Percentiles rank a stretch among this genome's conserved stretches.
Conservation (phyloP, 1,284 basidiomycete genomes). For the Singerocomus inundabilis region DNA sequence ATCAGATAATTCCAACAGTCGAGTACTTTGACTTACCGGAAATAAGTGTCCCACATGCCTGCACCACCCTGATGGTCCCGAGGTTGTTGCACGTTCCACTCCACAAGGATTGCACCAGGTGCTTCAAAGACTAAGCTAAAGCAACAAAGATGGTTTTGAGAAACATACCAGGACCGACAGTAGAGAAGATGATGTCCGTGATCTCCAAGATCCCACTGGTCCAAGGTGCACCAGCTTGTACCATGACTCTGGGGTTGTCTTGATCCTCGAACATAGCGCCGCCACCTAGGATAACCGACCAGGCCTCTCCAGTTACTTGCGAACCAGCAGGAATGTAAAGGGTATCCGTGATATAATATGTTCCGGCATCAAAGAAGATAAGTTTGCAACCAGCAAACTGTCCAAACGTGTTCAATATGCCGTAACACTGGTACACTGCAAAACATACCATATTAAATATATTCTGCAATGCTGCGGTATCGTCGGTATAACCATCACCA, state of each 20-base stretch:
- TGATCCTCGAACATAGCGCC: constrained; percentile 59
- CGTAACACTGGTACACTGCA: not conserved
- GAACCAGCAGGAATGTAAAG: constrained; percentile 70
- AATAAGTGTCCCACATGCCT: constrained; percentile 57
- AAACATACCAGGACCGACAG: constrained; percentile 37
- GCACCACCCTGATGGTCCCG: constrained; percentile 46
- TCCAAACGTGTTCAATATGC: not conserved
- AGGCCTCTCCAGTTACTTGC: constrained; percentile 72
- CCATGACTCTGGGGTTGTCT: constrained; percentile 52
- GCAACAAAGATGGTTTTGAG: not conserved
- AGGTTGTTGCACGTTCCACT: constrained; percentile 54
- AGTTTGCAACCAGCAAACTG: constrained; percentile 73
- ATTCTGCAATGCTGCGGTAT: constrained; percentile 64
- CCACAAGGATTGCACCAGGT: constrained; percentile 52
- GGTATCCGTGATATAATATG: constrained; percentile 69
- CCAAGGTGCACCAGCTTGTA: constrained; percentile 50
- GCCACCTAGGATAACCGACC: constrained; percentile 69
- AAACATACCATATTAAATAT: constrained; percentile 54
- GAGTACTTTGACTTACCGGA: constrained; percentile 38
- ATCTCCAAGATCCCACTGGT: constrained; percentile 38
- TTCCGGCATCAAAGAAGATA: constrained; percentile 74
- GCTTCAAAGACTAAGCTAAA: constrained; percentile 29
- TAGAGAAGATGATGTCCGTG: constrained; percentile 47
- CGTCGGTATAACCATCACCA: constrained; percentile 76
- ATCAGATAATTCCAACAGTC: constrained; percentile 9